Percentiles rank a stretch among this genome's conserved stretches.
Conservation (phyloP, 2,329 filamentous ascomycete genomes). For the Onygena corvina region DNA sequence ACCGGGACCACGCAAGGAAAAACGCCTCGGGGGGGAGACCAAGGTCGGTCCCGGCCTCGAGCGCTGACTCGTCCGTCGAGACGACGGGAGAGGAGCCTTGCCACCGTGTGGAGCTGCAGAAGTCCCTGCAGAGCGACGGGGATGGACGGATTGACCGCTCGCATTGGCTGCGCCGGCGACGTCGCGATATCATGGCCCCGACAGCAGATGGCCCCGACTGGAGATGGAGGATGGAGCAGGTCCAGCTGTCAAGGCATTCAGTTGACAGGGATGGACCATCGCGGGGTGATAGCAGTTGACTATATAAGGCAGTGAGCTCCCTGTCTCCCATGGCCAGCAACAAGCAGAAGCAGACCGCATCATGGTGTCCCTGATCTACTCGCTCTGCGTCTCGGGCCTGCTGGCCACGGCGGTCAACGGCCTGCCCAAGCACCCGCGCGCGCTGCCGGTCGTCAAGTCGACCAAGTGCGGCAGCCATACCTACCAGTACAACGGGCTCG, state of each 20-base stretch:
- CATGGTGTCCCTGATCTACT: slow-evolving; percentile 18
- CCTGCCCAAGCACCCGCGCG: slow-evolving; percentile 7
- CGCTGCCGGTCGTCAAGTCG: slow-evolving; percentile 29
- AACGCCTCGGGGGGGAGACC: not conserved
- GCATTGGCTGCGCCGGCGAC: too few relatives aligned
- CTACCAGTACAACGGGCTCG: slow-evolving; percentile 56
- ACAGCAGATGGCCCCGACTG: too few relatives aligned
- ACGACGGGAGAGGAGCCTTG: not conserved
- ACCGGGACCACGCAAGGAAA: not conserved
- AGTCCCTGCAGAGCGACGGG: not conserved
- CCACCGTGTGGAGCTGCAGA: not conserved
- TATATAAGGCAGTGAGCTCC: too few relatives aligned
- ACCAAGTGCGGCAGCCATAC: slow-evolving; percentile 48
- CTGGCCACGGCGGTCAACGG: slow-evolving; percentile 16
- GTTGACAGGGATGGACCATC: too few relatives aligned
- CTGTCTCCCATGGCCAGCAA: not conserved
- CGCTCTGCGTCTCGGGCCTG: slow-evolving; percentile 2
- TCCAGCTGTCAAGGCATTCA: too few relatives aligned
- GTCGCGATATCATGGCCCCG: too few relatives aligned
- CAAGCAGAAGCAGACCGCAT: slow-evolving; percentile 10
- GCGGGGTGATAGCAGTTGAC: too few relatives aligned
- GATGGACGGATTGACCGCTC: not conserved
- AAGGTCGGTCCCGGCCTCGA: not conserved
- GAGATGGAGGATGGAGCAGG: too few relatives aligned
- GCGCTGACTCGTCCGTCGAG: not conserved